Percentiles rank a stretch among this genome's conserved stretches.
Conservation (phyloP, 2,329 filamentous ascomycete genomes). For the Arthrobotrys sphaeroides region DNA sequence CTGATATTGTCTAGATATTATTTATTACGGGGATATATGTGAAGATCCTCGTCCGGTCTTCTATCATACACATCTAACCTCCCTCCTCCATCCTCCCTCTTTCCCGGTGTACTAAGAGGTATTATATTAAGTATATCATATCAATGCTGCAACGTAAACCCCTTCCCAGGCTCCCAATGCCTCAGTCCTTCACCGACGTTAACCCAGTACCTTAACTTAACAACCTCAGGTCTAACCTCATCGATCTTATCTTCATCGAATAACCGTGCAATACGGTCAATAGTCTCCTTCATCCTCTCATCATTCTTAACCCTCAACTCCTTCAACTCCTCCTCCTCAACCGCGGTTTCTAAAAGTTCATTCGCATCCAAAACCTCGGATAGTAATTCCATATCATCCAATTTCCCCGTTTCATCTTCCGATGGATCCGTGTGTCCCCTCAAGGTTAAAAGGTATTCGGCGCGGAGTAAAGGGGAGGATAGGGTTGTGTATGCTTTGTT, state of each 20-base stretch:
- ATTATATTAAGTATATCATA: no score
- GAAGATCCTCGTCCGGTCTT: no score
- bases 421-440: constrained; percentile 77
- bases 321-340: constrained; percentile 72
- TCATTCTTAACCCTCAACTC: constrained; percentile 74
- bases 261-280: constrained; percentile 70
- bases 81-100: constrained; percentile 15
- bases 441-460: constrained; percentile 82
- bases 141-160: constrained; percentile 68
- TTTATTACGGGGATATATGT: no score
- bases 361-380: constrained; percentile 82
- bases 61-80: no score
- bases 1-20: no score
- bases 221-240: constrained; percentile 74
- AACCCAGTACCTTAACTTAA: constrained; percentile 86
- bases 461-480: constrained; percentile 77
- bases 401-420: constrained; percentile 77
- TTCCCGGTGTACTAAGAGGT: constrained; percentile 23
- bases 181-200: constrained; percentile 80
- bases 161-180: constrained; percentile 82
- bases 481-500: constrained; percentile 94
- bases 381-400: constrained; percentile 75
- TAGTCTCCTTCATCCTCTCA: constrained; percentile 71
- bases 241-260: constrained; percentile 75
- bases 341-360: constrained; percentile 77